Percentiles rank a stretch among this genome's conserved stretches.
These are phyloP conservation scores for Metschnikowia orientalis DNA, from an alignment of 805 yeast species.

Conservation along the genomic window DNA sequence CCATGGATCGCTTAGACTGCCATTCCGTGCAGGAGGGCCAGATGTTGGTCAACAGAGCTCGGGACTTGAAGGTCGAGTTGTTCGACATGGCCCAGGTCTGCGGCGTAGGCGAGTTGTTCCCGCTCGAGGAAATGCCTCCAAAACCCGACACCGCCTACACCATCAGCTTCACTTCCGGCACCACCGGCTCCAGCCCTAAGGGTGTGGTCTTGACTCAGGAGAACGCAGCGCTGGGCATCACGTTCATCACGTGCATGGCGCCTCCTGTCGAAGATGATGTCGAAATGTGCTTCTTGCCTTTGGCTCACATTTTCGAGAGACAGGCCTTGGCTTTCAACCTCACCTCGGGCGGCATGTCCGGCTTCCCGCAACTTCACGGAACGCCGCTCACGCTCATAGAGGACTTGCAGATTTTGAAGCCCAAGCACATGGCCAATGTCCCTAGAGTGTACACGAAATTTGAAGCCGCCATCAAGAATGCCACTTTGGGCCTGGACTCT, in stretches of 20 bases:
- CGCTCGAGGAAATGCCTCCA: conserved; percentile 17
- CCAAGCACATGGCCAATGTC: conserved; percentile 23
- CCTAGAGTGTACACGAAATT: conserved; percentile 26
- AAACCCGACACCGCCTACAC: conserved; percentile 19
- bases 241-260: conserved; percentile 13
- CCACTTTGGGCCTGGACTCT: conserved; percentile 21
- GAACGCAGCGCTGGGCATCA: conserved; percentile 19
- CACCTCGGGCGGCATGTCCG: conserved; percentile 23
- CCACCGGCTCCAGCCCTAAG: conserved; percentile 26
- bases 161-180: conserved; percentile 27
- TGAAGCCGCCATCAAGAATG: conserved; percentile 23
- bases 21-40: conserved; percentile 9
- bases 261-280: conserved; percentile 12
- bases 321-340: conserved; percentile 22
- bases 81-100: conserved; percentile 22
- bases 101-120: conserved; percentile 21
- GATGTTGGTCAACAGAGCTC: conserved; percentile 31
- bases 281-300: conserved; percentile 27
- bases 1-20: conserved; percentile 26
- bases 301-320: conserved; percentile 37
- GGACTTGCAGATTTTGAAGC: conserved; percentile 24
- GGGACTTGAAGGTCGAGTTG: conserved; percentile 15
- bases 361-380: conserved; percentile 23
- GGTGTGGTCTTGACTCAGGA: conserved; percentile 23
- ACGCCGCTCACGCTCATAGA: conserved; percentile 23